Conservation (phyloP, 2,329 filamentous ascomycete genomes). For the Exophiala sp. region DNA sequence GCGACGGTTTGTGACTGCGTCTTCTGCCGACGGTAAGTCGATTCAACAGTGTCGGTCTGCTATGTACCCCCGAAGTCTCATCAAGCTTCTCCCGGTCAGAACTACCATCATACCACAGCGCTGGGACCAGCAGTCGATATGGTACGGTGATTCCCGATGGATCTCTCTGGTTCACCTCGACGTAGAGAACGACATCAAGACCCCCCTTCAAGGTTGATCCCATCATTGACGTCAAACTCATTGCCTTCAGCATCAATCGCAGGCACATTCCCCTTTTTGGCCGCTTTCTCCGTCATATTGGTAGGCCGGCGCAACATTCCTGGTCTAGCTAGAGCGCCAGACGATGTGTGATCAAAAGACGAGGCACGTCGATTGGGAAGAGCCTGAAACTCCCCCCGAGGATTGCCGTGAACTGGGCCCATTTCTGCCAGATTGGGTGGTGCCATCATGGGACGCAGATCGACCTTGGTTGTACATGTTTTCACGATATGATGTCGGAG, state of each 20-base stretch:
- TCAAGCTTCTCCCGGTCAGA: slow-evolving; percentile 29
- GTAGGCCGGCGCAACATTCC: slow-evolving; percentile 62
- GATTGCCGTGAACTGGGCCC: slow-evolving; percentile 15
- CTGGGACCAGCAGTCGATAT: slow-evolving; percentile 80
- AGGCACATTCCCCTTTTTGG: slow-evolving; percentile 45
- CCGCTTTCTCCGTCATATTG: slow-evolving; percentile 58
- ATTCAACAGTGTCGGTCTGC: slow-evolving; percentile 25
- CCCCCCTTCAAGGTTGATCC: slow-evolving; percentile 74
- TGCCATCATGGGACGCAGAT: slow-evolving; percentile 25
- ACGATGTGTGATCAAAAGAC: slow-evolving; percentile 25
- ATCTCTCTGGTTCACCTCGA: slow-evolving; percentile 80
- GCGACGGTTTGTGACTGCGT: slow-evolving; percentile 21
- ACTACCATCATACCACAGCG: slow-evolving; percentile 52
- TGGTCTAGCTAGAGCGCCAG: slow-evolving; percentile 32
- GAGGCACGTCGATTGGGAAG: slow-evolving; percentile 12
- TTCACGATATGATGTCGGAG: slow-evolving; percentile 36
- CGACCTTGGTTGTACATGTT: slow-evolving; percentile 31
- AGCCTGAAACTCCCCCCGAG: slow-evolving; percentile 17
- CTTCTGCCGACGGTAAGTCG: slow-evolving; percentile 23
- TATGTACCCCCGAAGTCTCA: slow-evolving; percentile 16
- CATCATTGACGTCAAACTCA: slow-evolving; percentile 44
- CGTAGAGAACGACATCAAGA: slow-evolving; percentile 79
- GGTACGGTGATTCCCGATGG: slow-evolving; percentile 81
- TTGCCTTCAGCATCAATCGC: slow-evolving; percentile 43
- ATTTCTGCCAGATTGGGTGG: slow-evolving; percentile 7